phyloP scores from a whole-genome alignment of 73 alveolate species.

The Urostyla sp. region DNA sequence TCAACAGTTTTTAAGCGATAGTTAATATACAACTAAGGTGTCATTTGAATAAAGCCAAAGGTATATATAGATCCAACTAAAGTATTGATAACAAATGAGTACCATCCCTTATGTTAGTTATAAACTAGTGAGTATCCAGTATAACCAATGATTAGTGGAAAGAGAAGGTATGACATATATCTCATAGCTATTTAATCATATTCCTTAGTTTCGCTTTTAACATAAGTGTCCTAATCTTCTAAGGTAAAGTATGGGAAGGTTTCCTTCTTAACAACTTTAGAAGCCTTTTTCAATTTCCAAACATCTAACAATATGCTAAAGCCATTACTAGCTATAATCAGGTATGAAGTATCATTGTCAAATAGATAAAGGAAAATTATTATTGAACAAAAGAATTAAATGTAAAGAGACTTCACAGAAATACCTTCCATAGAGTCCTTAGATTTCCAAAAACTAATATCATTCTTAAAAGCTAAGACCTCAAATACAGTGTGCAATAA shows the following conservation, averaged over 20 bases:
- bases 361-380: slow-evolving; percentile 79
- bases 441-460: slow-evolving; percentile 79
- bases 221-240: slow-evolving; percentile 67
- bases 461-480: slow-evolving; percentile 89
- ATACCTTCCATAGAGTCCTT: slow-evolving; percentile 79
- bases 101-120: slow-evolving; percentile 88
- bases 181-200: slow-evolving; percentile 85
- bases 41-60: slow-evolving; percentile 97
- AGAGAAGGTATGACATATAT: slow-evolving; percentile 77
- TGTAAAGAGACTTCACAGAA: slow-evolving; percentile 68
- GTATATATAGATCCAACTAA: slow-evolving; percentile 88
- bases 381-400: slow-evolving; percentile 50
- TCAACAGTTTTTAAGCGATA: slow-evolving; percentile 98
- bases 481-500: slow-evolving; percentile 91
- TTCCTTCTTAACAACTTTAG: slow-evolving; percentile 52
- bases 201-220: slow-evolving; percentile 74
- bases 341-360: slow-evolving; percentile 81
- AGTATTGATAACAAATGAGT: slow-evolving; percentile 84
- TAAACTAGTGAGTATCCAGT: slow-evolving; percentile 82
- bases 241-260: slow-evolving; percentile 72
- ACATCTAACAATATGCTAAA: slow-evolving; percentile 70
- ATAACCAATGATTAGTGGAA: slow-evolving; percentile 81
- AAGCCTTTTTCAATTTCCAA: slow-evolving; percentile 80
- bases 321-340: slow-evolving; percentile 69
- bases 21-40: slow-evolving; percentile 99